Evolutionary conservation across 1,139 yeast species (phyloP).

Genomic region (Zhuliangozyma parablackwelliae): DNA sequence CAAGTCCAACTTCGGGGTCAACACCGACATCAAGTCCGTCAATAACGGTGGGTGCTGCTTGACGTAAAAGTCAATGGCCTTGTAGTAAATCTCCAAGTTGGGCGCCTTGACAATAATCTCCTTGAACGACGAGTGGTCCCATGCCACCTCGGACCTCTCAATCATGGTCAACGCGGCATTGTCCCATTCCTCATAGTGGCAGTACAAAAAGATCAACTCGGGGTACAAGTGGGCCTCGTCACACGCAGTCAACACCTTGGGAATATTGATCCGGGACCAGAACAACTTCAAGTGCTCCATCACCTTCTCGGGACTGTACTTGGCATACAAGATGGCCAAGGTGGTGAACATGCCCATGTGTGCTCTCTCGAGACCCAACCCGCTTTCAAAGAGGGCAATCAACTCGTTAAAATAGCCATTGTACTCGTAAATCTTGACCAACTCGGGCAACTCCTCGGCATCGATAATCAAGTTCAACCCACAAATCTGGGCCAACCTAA

Average conservation of each 20-base stretch:
- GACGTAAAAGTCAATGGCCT: slow-evolving; percentile 92
- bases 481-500: slow-evolving; percentile 96
- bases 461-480: slow-evolving; percentile 95
- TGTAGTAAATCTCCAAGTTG: slow-evolving; percentile 93
- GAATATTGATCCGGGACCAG: slow-evolving; percentile 98
- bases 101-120: slow-evolving; percentile 93
- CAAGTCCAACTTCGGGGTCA: slow-evolving; percentile 89
- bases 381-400: slow-evolving; percentile 89
- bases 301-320: slow-evolving; percentile 84
- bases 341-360: slow-evolving; percentile 99
- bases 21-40: slow-evolving; percentile 77
- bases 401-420: slow-evolving; percentile 91
- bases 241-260: slow-evolving; percentile 92
- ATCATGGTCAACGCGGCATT: slow-evolving; percentile 98
- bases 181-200: slow-evolving; percentile 99
- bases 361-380: slow-evolving; percentile 94
- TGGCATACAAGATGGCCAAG: slow-evolving; percentile 83
- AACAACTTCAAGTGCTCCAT: slow-evolving; percentile 95
- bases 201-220: slow-evolving; percentile 90
- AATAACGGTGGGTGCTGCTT: slow-evolving; percentile 88
- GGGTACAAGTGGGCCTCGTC: slow-evolving; percentile 96
- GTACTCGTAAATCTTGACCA: slow-evolving; percentile 81
- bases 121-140: slow-evolving; percentile 91
- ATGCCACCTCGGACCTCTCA: slow-evolving; percentile 88
- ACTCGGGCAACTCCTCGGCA: slow-evolving; percentile 93